Evolutionary conservation across 306 rosid species (phyloP).

Genomic region (Vigna nakashimae): DNA sequence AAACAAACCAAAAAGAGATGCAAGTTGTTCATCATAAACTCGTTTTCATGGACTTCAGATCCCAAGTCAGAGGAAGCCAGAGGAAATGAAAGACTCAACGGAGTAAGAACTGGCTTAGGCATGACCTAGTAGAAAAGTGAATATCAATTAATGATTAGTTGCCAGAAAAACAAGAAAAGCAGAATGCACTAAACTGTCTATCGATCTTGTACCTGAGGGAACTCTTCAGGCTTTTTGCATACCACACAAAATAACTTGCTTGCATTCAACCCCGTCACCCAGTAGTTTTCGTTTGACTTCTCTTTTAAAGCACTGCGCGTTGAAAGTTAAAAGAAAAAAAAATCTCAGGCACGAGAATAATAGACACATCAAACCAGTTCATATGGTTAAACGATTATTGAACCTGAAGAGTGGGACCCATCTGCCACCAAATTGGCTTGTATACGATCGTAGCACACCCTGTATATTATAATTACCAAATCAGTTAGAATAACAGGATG

Average conservation of each 20-base stretch:
- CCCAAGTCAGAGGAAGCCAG: slow-evolving; percentile 94
- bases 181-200: slow-evolving; percentile 21
- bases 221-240: slow-evolving; percentile 72
- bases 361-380: slow-evolving; percentile 12
- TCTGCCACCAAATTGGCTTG: slow-evolving; percentile 87
- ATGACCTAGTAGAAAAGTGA: slow-evolving; percentile 65
- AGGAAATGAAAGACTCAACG: slow-evolving; percentile 80
- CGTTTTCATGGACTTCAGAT: slow-evolving; percentile 84
- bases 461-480: slow-evolving; percentile 40
- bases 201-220: slow-evolving; percentile 69
- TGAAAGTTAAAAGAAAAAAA: slow-evolving; percentile 35
- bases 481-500: slow-evolving; percentile 39
- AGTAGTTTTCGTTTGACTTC: slow-evolving; percentile 77
- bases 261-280: slow-evolving; percentile 88
- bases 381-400: slow-evolving; percentile 36
- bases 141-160: slow-evolving; percentile 38
- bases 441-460: slow-evolving; percentile 86
- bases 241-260: slow-evolving; percentile 82
- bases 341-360: slow-evolving; percentile 8
- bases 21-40: slow-evolving; percentile 79
- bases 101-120: slow-evolving; percentile 86
- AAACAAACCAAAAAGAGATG: slow-evolving; percentile 74
- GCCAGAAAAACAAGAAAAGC: slow-evolving; percentile 24
- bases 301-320: slow-evolving; percentile 82
- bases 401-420: slow-evolving; percentile 98